A percentile compares a stretch with the other conserved stretches of the same genome.
These are phyloP conservation scores for Fusarium austroafricanum DNA, from an alignment of 2,329 filamentous ascomycete species.

Conservation along the genomic window DNA sequence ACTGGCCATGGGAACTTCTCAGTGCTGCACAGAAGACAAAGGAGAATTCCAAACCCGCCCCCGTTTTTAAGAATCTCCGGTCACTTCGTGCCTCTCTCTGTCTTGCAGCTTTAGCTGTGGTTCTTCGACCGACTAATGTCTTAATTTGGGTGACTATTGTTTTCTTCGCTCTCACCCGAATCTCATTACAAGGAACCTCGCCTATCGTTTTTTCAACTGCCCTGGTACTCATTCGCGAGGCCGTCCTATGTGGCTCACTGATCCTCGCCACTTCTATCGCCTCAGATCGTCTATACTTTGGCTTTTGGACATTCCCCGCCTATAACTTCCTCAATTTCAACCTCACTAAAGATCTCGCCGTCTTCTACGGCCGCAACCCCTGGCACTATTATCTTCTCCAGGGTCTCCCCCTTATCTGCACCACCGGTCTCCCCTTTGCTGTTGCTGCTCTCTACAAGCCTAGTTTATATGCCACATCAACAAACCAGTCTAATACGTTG, in stretches of 20 bases:
- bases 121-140: conserved; percentile 89
- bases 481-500: conserved; percentile 51
- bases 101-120: conserved; percentile 82
- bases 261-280: conserved; percentile 72
- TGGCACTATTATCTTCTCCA: conserved; percentile 95
- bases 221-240: conserved; percentile 70
- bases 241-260: conserved; percentile 69
- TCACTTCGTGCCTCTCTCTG: conserved; percentile 70
- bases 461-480: conserved; percentile 46
- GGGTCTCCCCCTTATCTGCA: conserved; percentile 87
- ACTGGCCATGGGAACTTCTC: conserved; percentile 87
- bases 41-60: conserved; percentile 52
- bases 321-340: conserved; percentile 93
- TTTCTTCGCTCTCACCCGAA: conserved; percentile 57
- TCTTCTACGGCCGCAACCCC: conserved; percentile 92
- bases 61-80: conserved; percentile 44
- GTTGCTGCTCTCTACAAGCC: conserved; percentile 70
- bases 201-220: conserved; percentile 58
- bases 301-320: conserved; percentile 87
- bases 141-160: conserved; percentile 83
- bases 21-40: conserved; percentile 54
- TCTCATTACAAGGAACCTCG: conserved; percentile 52
- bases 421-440: conserved; percentile 83
- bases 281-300: conserved; percentile 84
- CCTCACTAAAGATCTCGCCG: conserved; percentile 83